Evolutionary conservation across 768 basidiomycete genomes (phyloP).

Genomic region (Tylopilus felleus): DNA sequence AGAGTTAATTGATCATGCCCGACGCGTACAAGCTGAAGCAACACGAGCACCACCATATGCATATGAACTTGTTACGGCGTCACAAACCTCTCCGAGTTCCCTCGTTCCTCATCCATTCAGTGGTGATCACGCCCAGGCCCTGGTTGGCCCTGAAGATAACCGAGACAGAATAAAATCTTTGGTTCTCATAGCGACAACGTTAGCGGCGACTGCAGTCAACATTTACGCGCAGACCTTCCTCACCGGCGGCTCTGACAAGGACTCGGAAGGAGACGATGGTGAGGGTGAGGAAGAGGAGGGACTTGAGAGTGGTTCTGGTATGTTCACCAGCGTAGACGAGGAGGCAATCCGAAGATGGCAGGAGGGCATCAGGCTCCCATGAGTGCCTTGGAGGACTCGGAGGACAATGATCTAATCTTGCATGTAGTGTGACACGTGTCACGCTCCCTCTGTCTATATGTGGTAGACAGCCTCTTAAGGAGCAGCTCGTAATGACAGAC

Average conservation of each 20-base stretch:
- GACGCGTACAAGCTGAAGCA: slow-evolving; percentile 39
- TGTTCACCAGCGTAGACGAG: slow-evolving; percentile 18
- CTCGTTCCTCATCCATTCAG: slow-evolving; percentile 36
- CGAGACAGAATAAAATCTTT: slow-evolving; percentile 48
- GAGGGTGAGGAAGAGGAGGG: slow-evolving; percentile 11
- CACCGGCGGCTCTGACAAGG: neutral
- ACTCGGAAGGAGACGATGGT: neutral
- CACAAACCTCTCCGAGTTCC: slow-evolving; percentile 33
- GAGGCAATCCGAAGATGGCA: too few species aligned
- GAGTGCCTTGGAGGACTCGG: too few species aligned
- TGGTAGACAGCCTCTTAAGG: neutral
- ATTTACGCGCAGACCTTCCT: slow-evolving; percentile 17
- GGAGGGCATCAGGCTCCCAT: too few species aligned
- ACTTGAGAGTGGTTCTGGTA: neutral
- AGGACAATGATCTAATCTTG: too few species aligned
- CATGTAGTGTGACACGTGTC: slow-evolving; percentile 15
- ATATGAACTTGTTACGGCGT: slow-evolving; percentile 15
- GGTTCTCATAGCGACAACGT: slow-evolving; percentile 49
- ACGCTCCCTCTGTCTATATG: slow-evolving; percentile 2
- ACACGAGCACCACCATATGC: slow-evolving; percentile 28
- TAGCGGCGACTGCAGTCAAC: slow-evolving; percentile 42
- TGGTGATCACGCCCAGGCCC: slow-evolving; percentile 8
- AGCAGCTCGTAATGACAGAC: slow-evolving; percentile 38
- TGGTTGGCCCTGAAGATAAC: slow-evolving; percentile 39
- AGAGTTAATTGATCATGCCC: slow-evolving; percentile 54